Evolutionary conservation across 1,284 basidiomycete species (phyloP), one percentile per base, ranked within the genome.

Genomic region (Pisolithus thermaeus): DNA sequence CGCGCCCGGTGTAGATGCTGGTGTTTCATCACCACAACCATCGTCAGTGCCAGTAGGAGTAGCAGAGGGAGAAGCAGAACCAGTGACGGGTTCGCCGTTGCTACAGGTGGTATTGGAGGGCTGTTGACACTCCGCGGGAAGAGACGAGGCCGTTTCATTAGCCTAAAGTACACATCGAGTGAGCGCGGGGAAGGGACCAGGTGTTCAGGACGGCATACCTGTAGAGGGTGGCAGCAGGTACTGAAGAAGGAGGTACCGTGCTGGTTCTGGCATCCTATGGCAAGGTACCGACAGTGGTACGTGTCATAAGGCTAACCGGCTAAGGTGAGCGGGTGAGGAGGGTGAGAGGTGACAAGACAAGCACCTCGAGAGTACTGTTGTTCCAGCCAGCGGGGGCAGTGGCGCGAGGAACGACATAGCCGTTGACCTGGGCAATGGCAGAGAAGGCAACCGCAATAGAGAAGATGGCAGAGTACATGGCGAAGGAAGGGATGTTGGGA

Each of bases 161-260:
- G 76, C 70, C 77, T 77, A 55, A 30, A 52, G 50, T 47, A 30
- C 7, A 28, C 46, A 25, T 23, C 54, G 35, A 41, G 50, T 42
- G n/a, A 46, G 27, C 40, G n/a, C 1, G 42, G 7, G 23, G 5
- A 9, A 14, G 22, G 53, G 41, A 14, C 6, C n/a, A 41, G 23
- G 32, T 39, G 35, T 32, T 18, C 4, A 43, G 32, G 35, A 44
- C 14, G 22, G 54, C 46, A 37, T 59, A 80, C 80, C 57, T 78
- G 64, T 53, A 72, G 59, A 28, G 80, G 81, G 63, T 76, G 75
- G 70, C 81, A 84, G 67, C 80, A 83, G 35, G 66, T 61, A 50
- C 80, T 72, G 64, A 85, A 89, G 75, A 89, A 91, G 22, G 68
- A 43, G n/a, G 78, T 79, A 65, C 76, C 71, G 70, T 90, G 85